Conservation (phyloP, 2,329 filamentous ascomycete genomes). For the Aspergillus sp. region DNA sequence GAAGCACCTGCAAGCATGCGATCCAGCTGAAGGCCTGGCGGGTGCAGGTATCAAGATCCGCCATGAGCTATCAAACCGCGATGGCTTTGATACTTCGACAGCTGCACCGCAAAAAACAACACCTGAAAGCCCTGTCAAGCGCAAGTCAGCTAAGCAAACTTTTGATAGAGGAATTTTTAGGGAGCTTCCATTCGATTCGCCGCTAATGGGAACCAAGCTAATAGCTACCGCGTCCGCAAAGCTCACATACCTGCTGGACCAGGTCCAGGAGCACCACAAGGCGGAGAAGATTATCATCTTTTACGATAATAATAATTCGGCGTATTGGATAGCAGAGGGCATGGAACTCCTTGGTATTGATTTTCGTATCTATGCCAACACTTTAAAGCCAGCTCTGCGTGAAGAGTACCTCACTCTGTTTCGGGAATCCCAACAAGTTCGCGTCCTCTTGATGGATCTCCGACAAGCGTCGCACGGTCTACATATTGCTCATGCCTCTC, state of each 20-base stretch:
- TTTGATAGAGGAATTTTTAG: conserved; percentile 34
- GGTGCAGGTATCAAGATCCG: conserved; percentile 47
- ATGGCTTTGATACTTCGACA: conserved; percentile 23
- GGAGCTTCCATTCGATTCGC: conserved; percentile 46
- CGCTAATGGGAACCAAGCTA: conserved; percentile 65
- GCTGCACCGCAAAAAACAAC: conserved; percentile 21
- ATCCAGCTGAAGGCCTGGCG: conserved; percentile 47
- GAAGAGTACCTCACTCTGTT: conserved; percentile 80
- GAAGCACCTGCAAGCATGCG: conserved; percentile 35
- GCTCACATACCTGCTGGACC: conserved; percentile 80
- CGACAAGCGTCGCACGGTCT: conserved; percentile 85
- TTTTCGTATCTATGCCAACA: conserved; percentile 61
- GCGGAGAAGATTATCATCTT: conserved; percentile 89
- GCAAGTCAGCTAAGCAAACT: conserved; percentile 35
- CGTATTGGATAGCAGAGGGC: conserved; percentile 81
- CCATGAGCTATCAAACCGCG: conserved; percentile 30
- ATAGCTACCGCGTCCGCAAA: conserved; percentile 86
- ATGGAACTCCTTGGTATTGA: conserved; percentile 72
- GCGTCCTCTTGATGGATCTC: conserved; percentile 90
- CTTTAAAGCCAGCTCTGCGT: conserved; percentile 64
- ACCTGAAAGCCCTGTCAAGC: conserved; percentile 31
- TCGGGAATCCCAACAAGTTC: conserved; percentile 68
- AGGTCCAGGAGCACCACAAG: conserved; percentile 68
- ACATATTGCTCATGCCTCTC: conserved; percentile 79
- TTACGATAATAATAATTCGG: conserved; percentile 85